Evolutionary conservation across 2,329 filamentous ascomycete species (phyloP), one percentile per base, ranked within the genome.

Genomic region (Aspergillus sp.): DNA sequence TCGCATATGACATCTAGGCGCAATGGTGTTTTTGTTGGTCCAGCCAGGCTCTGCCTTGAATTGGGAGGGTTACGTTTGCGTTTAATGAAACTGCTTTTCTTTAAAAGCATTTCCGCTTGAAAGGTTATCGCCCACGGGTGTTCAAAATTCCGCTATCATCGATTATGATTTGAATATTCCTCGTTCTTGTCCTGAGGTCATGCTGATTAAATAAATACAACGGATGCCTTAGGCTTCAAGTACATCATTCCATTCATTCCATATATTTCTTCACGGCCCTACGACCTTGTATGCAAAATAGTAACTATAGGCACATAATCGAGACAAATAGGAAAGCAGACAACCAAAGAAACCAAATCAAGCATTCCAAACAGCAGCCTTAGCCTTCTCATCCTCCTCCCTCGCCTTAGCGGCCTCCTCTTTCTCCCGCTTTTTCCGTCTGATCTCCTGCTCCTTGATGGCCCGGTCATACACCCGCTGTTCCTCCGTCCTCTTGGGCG

Each of bases 391-490:
- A 41, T 73, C 73, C 32, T 81, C 80, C 59, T 84, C 79, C 58
- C 80, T 80, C 53, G 78, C 77, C 58, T 72, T 75, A 53, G 72
- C 78, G 66, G 82, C 80, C 48, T 80, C 79, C 47, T 81, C 81
- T 61, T 76, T 82, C 65, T 90, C 87, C 57, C 81, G 78, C 48
- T 90, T 86, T 49, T 82, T 73, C 57, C 80, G 79, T 73, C 82
- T 89, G 59, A 81, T 82, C 74, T 95, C 91, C 70, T 91, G 86
- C 68, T 94, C 86, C 58, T 84, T 81, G 50, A 93, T 74, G 1
- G 86, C 84, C 55, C 77, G 80, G 59, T 97, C 90, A 64, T 93
- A 97, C 45, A 88, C 86, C 57, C 77, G 79, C 74, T 95, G 86
- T 70, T 96, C 90, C 52, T 94, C 88, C 1, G 88, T 96, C 65